phyloP scores from a whole-genome alignment of 1,284 basidiomycete species.

The Pseudozyma sp. region DNA sequence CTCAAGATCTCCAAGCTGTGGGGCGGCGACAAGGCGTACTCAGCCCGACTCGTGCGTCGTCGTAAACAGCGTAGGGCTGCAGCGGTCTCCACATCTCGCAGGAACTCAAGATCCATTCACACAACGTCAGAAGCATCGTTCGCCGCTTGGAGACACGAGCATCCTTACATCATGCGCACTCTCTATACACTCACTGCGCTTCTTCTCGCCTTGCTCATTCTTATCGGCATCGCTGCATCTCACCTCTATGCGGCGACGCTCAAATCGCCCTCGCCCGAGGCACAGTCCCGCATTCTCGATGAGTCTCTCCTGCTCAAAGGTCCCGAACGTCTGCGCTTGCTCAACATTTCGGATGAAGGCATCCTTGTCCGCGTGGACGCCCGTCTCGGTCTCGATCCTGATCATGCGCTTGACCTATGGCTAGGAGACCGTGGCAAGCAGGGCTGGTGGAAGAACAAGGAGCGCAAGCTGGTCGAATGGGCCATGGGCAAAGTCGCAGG shows the following conservation, averaged over 20 bases:
- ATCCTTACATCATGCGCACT: constrained; percentile 35
- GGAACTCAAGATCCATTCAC: constrained; percentile 40
- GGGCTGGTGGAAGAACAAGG: constrained; percentile 56
- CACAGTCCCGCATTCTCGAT: constrained; percentile 56
- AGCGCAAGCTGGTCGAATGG: constrained; percentile 61
- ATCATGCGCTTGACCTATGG: constrained; percentile 61
- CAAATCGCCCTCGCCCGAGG: constrained; percentile 43
- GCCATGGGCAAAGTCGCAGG: constrained; percentile 58
- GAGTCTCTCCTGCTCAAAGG: constrained; percentile 57
- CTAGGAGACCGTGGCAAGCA: constrained; percentile 47
- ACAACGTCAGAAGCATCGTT: constrained; percentile 35
- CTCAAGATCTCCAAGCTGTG: constrained; percentile 40
- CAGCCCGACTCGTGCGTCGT: constrained; percentile 29
- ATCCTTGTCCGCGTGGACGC: constrained; percentile 58
- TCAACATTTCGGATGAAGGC: constrained; percentile 59
- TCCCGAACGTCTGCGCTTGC: constrained; percentile 55
- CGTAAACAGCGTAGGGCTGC: constrained; percentile 36
- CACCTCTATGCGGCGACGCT: constrained; percentile 55
- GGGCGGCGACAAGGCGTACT: constrained; percentile 47
- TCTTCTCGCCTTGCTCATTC: constrained; percentile 42
- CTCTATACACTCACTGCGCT: constrained; percentile 39
- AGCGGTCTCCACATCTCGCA: constrained; percentile 20
- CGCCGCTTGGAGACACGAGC: constrained; percentile 43
- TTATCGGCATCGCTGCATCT: constrained; percentile 40
- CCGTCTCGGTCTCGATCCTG: constrained; percentile 60